These are phyloP conservation scores for Ophiocordyceps australis DNA, from an alignment of 2,329 filamentous ascomycete species.

Conservation along the genomic window DNA sequence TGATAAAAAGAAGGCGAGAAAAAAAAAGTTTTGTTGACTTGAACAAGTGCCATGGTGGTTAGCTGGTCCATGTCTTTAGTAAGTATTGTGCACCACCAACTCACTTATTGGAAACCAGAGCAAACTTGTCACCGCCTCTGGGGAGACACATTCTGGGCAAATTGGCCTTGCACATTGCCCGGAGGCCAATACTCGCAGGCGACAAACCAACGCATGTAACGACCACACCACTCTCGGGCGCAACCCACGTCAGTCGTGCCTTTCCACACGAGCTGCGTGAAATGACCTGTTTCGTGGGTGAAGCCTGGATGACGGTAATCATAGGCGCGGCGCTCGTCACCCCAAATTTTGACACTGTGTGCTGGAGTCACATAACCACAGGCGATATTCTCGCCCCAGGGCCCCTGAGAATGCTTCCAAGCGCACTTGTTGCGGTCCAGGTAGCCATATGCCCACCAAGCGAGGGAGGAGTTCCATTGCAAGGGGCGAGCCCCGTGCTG, in stretches of 20 bases:
- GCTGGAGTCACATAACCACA: conserved; percentile 43
- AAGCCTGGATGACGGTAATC: conserved; percentile 40
- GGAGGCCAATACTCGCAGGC: conserved; percentile 53
- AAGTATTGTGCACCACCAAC: too few relatives aligned
- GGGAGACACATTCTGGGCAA: conserved; percentile 18
- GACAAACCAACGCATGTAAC: conserved; percentile 40
- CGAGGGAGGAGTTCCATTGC: conserved; percentile 47
- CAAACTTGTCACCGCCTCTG: too few relatives aligned
- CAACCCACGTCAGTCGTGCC: conserved; percentile 41
- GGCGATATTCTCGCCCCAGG: conserved; percentile 60
- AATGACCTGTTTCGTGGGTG: conserved; percentile 44
- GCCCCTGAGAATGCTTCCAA: conserved; percentile 39
- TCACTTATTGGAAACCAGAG: too few relatives aligned
- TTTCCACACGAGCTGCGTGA: conserved; percentile 58
- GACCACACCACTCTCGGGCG: conserved; percentile 21
- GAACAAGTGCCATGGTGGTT: too few relatives aligned
- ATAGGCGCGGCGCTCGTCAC: conserved; percentile 31
- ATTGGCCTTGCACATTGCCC: conserved; percentile 42
- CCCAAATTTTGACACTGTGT: conserved; percentile 47
- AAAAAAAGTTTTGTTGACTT: too few relatives aligned
- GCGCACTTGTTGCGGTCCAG: conserved; percentile 20
- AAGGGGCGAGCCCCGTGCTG: conserved; percentile 42
- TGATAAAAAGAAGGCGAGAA: too few relatives aligned
- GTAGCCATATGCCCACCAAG: conserved; percentile 32
- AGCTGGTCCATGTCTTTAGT: too few relatives aligned